Evolutionary conservation across 768 basidiomycete genomes (phyloP), one percentile per base, ranked within the genome.

Genomic region (Kwoniella sp.): DNA sequence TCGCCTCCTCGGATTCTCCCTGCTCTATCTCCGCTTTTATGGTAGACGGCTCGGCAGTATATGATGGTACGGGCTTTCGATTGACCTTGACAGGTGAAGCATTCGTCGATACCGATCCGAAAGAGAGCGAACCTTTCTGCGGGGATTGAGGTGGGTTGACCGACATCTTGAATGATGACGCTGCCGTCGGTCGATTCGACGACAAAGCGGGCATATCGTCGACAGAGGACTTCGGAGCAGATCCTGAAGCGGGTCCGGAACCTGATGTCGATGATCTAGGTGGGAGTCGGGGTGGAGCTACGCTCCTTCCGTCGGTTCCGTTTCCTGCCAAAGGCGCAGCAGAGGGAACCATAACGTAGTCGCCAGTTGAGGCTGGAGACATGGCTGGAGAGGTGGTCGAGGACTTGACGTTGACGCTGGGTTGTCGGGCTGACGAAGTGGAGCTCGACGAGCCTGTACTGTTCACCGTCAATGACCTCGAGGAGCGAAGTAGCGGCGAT

Each of bases 351-450:
- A 74, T 48, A 34, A 73, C 63, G 37, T 66, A 75, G 47, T 75
- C 74, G 9, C 74, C 74, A 12, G 74, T 75, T 15, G 71, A 69
- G 4, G 67, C 59, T 5, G 74, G 71, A 13, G 71, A 73, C 2
- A 75, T 55, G 2, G 34, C 29, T 12, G 70, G 66, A 8, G 66
- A 50, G 23, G 26, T 29, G n/a, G 41, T 67, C 25, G 29, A 17
- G 2, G 13, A 26, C 12, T 22, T 5, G 13, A 34, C 5, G 34
- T 34, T 34, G 41, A 45, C 11, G 41, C 41, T 45, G 41, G 8
- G 3, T 17, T 9, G 41, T 20, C 3, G 41, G 41, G 41, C 9
- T 8, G 41, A 45, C 15, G 41, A 45, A 45, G 41, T 17, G 41
- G 41, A 45, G 15, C 50, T 20, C 9, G 61, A 45, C 15, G 56